Evolutionary conservation across 2,329 filamentous ascomycete genomes (phyloP).

Genomic region (Rosellinia necatrix): DNA sequence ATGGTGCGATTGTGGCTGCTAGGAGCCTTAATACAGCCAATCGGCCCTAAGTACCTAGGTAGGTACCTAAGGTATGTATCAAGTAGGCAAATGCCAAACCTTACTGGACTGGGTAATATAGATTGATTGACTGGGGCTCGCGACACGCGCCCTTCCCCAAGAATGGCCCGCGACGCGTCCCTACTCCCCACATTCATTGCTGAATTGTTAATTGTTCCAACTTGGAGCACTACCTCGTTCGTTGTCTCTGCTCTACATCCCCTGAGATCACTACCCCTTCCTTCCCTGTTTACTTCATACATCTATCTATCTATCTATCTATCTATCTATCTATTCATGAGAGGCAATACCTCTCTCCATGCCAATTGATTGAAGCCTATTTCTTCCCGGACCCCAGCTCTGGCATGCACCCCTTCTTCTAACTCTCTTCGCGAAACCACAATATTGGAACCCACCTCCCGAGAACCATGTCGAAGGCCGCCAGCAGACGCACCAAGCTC

Average conservation of each 20-base stretch:
- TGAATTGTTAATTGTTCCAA: slow-evolving; percentile 6
- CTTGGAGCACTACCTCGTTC: background rate
- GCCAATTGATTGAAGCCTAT: slow-evolving; percentile 1
- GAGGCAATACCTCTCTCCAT: slow-evolving; percentile 5
- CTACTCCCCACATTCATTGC: slow-evolving; percentile 17
- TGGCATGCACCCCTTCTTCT: background rate
- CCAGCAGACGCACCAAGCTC: slow-evolving; percentile 56
- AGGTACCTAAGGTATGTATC: too few relatives aligned
- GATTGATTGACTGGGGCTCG: slow-evolving; percentile 30
- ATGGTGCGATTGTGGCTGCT: too few relatives aligned
- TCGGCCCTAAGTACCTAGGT: too few relatives aligned
- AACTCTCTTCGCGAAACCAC: background rate
- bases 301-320: too few relatives aligned
- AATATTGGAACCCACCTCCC: background rate
- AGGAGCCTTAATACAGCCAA: too few relatives aligned
- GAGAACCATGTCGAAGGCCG: slow-evolving; percentile 48
- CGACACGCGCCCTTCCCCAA: slow-evolving; percentile 32
- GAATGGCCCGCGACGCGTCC: slow-evolving; percentile 36
- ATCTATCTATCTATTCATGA: too few relatives aligned
- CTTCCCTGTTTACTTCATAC: too few relatives aligned
- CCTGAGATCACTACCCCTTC: too few relatives aligned
- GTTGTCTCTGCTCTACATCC: background rate
- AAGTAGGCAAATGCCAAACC: too few relatives aligned
- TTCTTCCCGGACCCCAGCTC: background rate
- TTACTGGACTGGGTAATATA: too few relatives aligned